Percentiles rank a stretch among this genome's conserved stretches.
Conservation (phyloP, 2,329 filamentous ascomycete genomes). For the Talaromyces sp. region DNA sequence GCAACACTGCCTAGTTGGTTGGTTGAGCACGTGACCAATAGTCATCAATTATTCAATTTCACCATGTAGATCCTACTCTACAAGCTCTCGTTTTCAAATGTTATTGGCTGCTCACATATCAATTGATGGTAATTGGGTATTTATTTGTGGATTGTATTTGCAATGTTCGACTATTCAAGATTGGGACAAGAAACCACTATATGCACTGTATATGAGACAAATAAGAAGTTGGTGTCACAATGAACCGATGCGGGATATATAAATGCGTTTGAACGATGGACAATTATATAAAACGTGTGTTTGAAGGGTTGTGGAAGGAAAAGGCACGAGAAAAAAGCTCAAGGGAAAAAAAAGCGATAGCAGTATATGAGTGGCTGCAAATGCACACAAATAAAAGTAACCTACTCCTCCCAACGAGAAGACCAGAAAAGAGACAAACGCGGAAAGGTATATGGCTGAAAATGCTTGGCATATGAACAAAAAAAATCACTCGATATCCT, state of each 20-base stretch:
- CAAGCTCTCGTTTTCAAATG: background rate
- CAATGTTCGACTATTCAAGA: background rate
- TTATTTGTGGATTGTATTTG: background rate
- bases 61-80: no score
- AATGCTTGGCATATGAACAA: background rate
- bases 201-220: background rate
- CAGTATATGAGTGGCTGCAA: background rate
- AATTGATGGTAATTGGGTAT: no score
- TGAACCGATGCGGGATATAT: conserved; percentile 1
- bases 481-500: conserved; percentile 32
- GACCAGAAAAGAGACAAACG: background rate
- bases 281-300: background rate
- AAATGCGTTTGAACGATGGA: background rate
- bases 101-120: background rate
- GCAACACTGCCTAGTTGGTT: background rate
- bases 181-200: background rate
- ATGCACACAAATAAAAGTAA: background rate
- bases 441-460: background rate
- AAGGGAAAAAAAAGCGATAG: background rate
- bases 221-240: background rate
- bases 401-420: background rate
- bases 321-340: background rate
- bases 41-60: background rate
- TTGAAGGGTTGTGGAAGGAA: background rate
- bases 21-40: background rate